Evolutionary conservation across 2,329 filamentous ascomycete species (phyloP), one percentile per base, ranked within the genome.

Genomic region (Curvularia spicifera): DNA sequence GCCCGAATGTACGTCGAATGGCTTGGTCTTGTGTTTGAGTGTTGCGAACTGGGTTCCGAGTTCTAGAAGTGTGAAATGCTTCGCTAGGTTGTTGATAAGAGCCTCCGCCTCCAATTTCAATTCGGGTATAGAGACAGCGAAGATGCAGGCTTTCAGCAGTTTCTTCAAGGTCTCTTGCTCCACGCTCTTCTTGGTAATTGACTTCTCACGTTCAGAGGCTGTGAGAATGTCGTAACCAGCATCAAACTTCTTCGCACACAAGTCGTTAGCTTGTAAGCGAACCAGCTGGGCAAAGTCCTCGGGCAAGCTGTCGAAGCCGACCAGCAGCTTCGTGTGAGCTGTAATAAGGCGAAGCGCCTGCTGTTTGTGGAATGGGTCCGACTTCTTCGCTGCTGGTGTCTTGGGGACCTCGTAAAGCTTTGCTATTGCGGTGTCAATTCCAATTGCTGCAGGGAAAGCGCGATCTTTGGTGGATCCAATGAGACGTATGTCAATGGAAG

Each of bases 31-130:
- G 65, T 93, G 90, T 77, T 94, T 93, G 61, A 90, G 80, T 56
- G 93, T 88, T 20, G 92, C 87, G 33, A 98, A 82, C n/a, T 93
- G 89, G 57, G 89, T 87, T 8, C 93, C 94, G 24, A 99, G 83
- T 76, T 99, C 95, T 29, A 99, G 81, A 44, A 99, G 85, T 2
- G 93, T 90, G 66, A 99, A 94, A 76, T 99, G 96, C 51, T 89
- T 89, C 70, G 92, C 96, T 9, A 97, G 82, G 70, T 95, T 91
- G 45, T 87, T 83, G 24, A 98, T 81, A 62, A 99, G 89, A 5
- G 85, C 76, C 37, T 87, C 86, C 0, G 94, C 91, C 49, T 93
- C 89, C 9, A 88, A 83, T 63, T 91, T 88, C 61, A 97, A 87
- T 33, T 93, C 91, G 0, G 91, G 87, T 8, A 98, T 80, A 0